A percentile compares a stretch with the other conserved stretches of the same genome.
These are phyloP conservation scores for Cornus kousa DNA, from an alignment of 148 eudicot genomes.

Conservation along the genomic window DNA sequence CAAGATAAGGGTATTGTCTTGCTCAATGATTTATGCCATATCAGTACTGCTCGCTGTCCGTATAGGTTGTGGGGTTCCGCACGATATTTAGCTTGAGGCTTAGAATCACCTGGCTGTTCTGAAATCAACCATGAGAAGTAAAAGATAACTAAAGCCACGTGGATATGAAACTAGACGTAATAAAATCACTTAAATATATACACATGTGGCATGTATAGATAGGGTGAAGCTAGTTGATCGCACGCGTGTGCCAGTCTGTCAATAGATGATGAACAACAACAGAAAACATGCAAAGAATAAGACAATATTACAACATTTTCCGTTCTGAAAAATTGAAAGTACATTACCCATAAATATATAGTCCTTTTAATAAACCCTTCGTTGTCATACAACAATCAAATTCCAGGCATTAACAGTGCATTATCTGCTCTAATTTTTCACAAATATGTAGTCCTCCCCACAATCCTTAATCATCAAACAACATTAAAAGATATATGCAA, in stretches of 20 bases:
- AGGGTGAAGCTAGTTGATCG: not conserved
- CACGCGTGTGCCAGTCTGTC: not conserved
- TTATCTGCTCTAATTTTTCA: too few relatives aligned
- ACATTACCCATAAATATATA: too few relatives aligned
- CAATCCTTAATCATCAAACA: too few relatives aligned
- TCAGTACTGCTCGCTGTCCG: conserved; percentile 54
- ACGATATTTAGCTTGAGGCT: conserved; percentile 17
- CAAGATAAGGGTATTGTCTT: conserved; percentile 55
- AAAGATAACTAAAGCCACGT: not conserved
- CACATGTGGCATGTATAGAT: not conserved
- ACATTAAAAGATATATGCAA: too few relatives aligned
- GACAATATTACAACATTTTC: too few relatives aligned
- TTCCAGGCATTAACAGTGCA: too few relatives aligned
- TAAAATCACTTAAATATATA: too few relatives aligned
- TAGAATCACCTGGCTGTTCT: conserved; percentile 36
- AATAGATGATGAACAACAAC: not conserved
- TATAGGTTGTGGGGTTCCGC: conserved; percentile 60
- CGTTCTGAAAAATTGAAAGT: too few relatives aligned
- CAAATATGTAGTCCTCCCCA: too few relatives aligned
- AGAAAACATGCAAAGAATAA: not conserved
- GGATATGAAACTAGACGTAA: not conserved
- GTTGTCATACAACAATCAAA: too few relatives aligned
- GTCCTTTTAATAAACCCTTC: too few relatives aligned
- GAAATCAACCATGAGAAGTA: conserved; percentile 11
- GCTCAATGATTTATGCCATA: conserved; percentile 72